Base-by-base conservation (phyloP, 768 basidiomycete genomes). In the Tricholoma bakamatsutake region DNA sequence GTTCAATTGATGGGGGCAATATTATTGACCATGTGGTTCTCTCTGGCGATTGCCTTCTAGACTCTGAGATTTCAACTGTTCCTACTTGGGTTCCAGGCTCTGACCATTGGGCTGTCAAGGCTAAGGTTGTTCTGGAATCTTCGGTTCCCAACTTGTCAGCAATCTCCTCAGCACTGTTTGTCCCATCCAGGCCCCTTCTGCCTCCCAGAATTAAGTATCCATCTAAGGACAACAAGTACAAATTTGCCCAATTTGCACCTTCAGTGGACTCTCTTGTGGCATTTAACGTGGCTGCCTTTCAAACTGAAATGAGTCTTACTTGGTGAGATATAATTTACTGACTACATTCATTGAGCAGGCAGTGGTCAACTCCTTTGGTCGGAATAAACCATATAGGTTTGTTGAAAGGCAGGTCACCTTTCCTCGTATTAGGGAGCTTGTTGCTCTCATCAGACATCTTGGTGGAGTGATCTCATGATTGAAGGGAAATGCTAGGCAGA, bases 1-100 rank as follows among this genome's bases (percentile, higher is more conserved):
- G 46, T 7, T 46, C 31, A 0, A 47, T 17, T 1, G 46, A 53
- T 3, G 53, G 53, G 7, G 63, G 63, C 7, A 64, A 57, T 50
- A 67, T 67, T 17, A 66, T 66, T 15, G 62, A 67, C 37, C 35
- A 57, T 8, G 50, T 65, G 1, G 64, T 60, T n/a, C 35, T 57
- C 2, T 64, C 65, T 4, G 15, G 18, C 13, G 8, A 12, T 21
- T 13, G 45, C 13, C 52, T 57, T n/a, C 7, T 53, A 5, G 56
- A 57, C 50, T 52, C 51, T 13, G 35, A 57, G 15, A 53, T 57
- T 15, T 37, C 5, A 5, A 52, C 52, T 17, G 52, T 49, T 21
- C 24, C 13, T 4, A 40, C 51, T n/a, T 57, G 56, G 56, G 48
- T 57, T 39, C 51, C 56, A 17, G 56, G 56, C 4, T 45, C 42